Evolutionary conservation across 164 flowering plant genomes (phyloP).

Genomic region (Taxillus chinensis): DNA sequence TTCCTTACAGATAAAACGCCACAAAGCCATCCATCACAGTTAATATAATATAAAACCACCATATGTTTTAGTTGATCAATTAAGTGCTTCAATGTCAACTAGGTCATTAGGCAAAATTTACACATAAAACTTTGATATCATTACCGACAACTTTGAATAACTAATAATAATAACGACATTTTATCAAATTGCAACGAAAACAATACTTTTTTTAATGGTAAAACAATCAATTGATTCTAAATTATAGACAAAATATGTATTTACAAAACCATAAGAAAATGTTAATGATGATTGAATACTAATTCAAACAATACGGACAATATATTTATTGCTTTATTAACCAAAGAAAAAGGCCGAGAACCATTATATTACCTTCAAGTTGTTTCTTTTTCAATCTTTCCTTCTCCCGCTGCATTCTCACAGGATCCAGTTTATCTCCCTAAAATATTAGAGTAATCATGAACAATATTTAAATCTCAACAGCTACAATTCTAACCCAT

Average conservation of each 20-base stretch:
- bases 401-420: slow-evolving; percentile 25
- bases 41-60: neutral
- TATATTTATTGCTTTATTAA: neutral
- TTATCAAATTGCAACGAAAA: too few relatives aligned
- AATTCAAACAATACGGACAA: too few relatives aligned
- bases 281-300: neutral
- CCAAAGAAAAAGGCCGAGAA: neutral
- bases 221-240: neutral
- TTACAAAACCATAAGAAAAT: neutral
- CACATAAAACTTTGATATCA: too few relatives aligned
- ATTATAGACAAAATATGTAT: neutral
- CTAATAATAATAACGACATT: neutral
- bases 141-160: too few relatives aligned
- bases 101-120: too few relatives aligned
- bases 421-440: slow-evolving; percentile 54
- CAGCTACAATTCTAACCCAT: neutral
- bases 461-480: neutral
- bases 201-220: too few relatives aligned
- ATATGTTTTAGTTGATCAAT: neutral
- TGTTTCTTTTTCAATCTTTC: slow-evolving; percentile 44
- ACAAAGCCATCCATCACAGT: too few relatives aligned
- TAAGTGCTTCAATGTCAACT: too few relatives aligned
- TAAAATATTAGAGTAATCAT: slow-evolving; percentile 8
- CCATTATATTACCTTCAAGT: slow-evolving; percentile 45
- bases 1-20: too few relatives aligned